Conservation (phyloP, 495 filamentous ascomycete genomes). For the Tuber indicum region DNA sequence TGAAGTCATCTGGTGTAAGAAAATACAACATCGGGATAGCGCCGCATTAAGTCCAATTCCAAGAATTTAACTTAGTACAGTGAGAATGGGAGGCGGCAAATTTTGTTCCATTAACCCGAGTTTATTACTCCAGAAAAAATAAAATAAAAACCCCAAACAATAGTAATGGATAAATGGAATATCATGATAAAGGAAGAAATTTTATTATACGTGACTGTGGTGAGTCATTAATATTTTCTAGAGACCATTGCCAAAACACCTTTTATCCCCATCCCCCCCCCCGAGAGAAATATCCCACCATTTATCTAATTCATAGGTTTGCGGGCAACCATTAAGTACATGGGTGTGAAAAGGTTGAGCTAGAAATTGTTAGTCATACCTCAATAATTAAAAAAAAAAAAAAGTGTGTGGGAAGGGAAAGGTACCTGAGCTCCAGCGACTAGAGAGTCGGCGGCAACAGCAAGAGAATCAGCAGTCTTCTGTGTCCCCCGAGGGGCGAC, state of each 20-base stretch:
- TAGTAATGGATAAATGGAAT: constrained; percentile 7
- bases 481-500: constrained; percentile 79
- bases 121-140: constrained; percentile 11
- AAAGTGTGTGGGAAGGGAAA: not conserved
- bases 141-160: not conserved
- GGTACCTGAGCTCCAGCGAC: constrained; percentile 70
- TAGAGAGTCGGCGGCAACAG: constrained; percentile 73
- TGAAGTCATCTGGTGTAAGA: not conserved
- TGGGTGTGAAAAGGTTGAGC: constrained; percentile 92
- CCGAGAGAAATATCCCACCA: constrained; percentile 1
- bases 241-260: constrained; percentile 20
- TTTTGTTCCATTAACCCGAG: not conserved
- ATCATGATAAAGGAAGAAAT: constrained; percentile 18
- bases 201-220: constrained; percentile 18
- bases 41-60: not conserved
- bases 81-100: not conserved
- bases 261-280: not conserved
- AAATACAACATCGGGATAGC: not conserved
- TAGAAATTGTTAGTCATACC: constrained; percentile 1
- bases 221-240: constrained; percentile 18
- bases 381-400: not conserved
- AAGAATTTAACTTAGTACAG: not conserved
- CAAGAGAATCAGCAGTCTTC: constrained; percentile 90
- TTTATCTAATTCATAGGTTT: constrained; percentile 57
- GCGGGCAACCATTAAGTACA: constrained; percentile 96